Percentiles rank a stretch among this genome's conserved stretches.
phyloP scores from a whole-genome alignment of 2,329 filamentous ascomycete genomes.

The Verticillium tricorpus region DNA sequence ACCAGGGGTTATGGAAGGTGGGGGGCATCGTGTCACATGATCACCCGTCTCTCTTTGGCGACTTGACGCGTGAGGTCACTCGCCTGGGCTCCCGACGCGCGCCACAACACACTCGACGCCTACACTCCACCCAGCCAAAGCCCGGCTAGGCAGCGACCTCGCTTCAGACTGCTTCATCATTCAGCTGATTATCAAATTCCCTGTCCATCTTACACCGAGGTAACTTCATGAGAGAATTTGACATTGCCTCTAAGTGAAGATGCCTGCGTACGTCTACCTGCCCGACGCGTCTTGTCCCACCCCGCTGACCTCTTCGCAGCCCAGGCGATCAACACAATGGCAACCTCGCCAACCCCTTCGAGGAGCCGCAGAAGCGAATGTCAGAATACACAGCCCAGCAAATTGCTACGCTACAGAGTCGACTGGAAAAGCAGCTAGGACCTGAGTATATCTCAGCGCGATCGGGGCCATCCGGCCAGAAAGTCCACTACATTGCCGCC shows the following conservation, averaged over 20 bases:
- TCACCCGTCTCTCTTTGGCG: constrained; percentile 6
- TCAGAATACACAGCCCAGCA: constrained; percentile 84
- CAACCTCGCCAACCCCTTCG: constrained; percentile 70
- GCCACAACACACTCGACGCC: not conserved
- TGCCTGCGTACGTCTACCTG: constrained; percentile 37
- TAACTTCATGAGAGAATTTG: not conserved
- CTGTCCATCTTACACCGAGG: not conserved
- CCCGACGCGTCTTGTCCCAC: constrained; percentile 6
- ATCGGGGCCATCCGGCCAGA: constrained; percentile 75
- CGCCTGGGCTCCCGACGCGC: constrained; percentile 4
- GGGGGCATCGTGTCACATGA: constrained; percentile 6
- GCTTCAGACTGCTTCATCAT: not conserved
- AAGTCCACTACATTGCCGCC: constrained; percentile 90
- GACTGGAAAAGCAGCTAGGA: constrained; percentile 87
- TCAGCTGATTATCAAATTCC: not conserved
- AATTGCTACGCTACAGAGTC: constrained; percentile 80
- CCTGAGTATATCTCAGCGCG: constrained; percentile 93
- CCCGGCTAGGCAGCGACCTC: not conserved
- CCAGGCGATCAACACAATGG: constrained; percentile 64
- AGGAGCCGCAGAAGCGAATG: constrained; percentile 63
- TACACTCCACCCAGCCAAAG: not conserved
- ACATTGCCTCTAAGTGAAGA: constrained; percentile 16
- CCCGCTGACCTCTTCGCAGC: constrained; percentile 33
- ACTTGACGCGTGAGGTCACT: constrained; percentile 7
- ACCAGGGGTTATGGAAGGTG: too few relatives aligned